Base-by-base conservation (phyloP, 495 filamentous ascomycete species). In the Penicillium bialowiezense region DNA sequence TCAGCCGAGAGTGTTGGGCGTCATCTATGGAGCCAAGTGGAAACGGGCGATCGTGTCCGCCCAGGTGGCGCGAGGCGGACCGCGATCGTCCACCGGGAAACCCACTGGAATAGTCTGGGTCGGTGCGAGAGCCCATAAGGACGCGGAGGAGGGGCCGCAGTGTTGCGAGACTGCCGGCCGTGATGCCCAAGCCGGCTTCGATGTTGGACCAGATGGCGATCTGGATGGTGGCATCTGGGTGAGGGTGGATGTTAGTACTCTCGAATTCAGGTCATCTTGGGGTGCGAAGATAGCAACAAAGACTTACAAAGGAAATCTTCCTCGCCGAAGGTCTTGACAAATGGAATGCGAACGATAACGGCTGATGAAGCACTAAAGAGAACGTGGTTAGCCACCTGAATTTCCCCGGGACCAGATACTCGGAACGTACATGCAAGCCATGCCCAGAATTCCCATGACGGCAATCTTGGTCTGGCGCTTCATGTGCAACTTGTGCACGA, bases 131-230 rank as follows among this genome's bases (percentile, higher is more conserved):
- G 20, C 67, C 69, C 26, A 67, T 47, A 48, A 63, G 61, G 14
- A 65, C 36, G 24, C 69, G 65, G 21, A 81, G 64, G 4, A 77
- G 64, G 5, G 74, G 74, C 20, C 73, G 72, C 8, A 76, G 69
- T 9, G 69, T 74, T 35, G 73, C 73, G 6, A 77, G 69, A 45
- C 69, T 73, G 9, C 68, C 74, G 37, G 72, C 71, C 1, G 73
- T 67, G 50, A 77, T 74, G 13, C 72, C 74, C 0, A 76, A 60
- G 17, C 65, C 71, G n/a, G 56, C 56, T 56, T 77, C 73, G 49
- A 70, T 62, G 42, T 63, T 67, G 34, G 70, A 72, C 73, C 73
- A 77, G 43, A 75, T 55, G 20, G 70, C 70, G 43, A 75, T 68
- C 41, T 70, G 58, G 45, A 64, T 60, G 32, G 70, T 75, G 17